These are phyloP conservation scores for Camellia granthamiana DNA, from an alignment of 148 eudicot species.

Conservation along the genomic window DNA sequence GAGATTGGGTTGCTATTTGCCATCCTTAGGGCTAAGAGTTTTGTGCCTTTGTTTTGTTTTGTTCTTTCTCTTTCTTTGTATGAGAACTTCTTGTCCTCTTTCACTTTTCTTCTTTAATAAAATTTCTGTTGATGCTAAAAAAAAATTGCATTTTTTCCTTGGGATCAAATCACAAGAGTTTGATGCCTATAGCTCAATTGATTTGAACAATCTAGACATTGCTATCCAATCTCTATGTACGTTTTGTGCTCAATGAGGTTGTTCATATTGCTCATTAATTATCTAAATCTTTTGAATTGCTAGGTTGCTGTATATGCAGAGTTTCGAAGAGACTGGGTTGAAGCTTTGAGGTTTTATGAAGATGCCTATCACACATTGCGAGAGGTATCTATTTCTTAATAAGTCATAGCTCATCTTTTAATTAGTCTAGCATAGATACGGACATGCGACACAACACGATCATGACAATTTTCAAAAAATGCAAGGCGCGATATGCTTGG, in stretches of 20 bases:
- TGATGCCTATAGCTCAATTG: background rate
- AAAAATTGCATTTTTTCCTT: background rate
- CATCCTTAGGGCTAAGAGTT: no score
- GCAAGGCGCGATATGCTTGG: no score
- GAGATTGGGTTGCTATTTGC: no score
- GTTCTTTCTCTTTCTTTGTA: no score
- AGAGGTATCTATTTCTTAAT: slow-evolving; percentile 53
- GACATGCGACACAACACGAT: no score
- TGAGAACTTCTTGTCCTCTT: no score
- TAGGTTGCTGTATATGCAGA: slow-evolving; percentile 99
- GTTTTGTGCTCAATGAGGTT: background rate
- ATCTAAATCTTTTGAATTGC: slow-evolving; percentile 38
- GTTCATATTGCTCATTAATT: slow-evolving; percentile 3
- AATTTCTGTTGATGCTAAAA: no score
- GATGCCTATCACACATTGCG: slow-evolving; percentile 85
- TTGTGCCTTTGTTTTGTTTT: no score
- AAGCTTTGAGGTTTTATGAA: slow-evolving; percentile 87
- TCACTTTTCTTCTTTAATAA: no score
- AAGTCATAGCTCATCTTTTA: background rate
- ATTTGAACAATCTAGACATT: background rate
- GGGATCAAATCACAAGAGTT: background rate
- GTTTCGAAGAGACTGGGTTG: slow-evolving; percentile 96
- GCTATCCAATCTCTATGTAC: background rate
- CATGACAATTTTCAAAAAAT: no score
- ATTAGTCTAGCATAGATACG: background rate